phyloP scores from a whole-genome alignment of 371 early-diverging fungal species.

The Dichotomocladium elegans region DNA sequence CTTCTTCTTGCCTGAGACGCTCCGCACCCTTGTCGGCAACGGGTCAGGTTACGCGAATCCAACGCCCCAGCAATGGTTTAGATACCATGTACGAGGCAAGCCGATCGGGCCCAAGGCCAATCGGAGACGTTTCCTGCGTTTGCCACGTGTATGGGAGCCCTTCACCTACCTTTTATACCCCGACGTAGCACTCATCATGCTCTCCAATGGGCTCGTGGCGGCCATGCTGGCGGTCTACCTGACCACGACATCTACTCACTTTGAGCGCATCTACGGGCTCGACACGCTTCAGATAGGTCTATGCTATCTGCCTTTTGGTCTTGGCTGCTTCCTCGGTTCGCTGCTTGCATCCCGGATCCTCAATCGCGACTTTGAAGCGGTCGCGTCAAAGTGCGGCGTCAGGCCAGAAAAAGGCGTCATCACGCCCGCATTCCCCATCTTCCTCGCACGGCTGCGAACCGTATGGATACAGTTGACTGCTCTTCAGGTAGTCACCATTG shows the following conservation, averaged over 20 bases:
- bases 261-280: conserved; percentile 15
- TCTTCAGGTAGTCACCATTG: conserved; percentile 10
- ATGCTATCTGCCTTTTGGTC: conserved; percentile 27
- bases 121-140: neutral
- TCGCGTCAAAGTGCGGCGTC: conserved; percentile 7
- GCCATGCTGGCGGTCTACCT: conserved; percentile 18
- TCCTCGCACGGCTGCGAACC: conserved; percentile 22
- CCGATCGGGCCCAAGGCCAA: too few relatives aligned
- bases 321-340: conserved; percentile 28
- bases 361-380: conserved; percentile 25
- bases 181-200: conserved; percentile 13
- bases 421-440: conserved; percentile 21
- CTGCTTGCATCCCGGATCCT: conserved; percentile 21
- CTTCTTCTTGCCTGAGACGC: conserved; percentile 60
- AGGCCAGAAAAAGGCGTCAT: conserved; percentile 8
- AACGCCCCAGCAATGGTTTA: conserved; percentile 18
- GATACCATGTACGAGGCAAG: too few relatives aligned
- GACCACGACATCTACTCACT: conserved; percentile 22
- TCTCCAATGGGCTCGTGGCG: conserved; percentile 16
- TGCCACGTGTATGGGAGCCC: conserved; percentile 8
- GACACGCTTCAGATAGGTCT: conserved; percentile 28
- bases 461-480: conserved; percentile 16
- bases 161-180: conserved; percentile 13
- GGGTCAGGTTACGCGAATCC: conserved; percentile 28
- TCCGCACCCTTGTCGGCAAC: conserved; percentile 44